A percentile compares a stretch with the other conserved stretches of the same genome.
Conservation (phyloP, 225 moss, liverwort and hornwort genomes). For the Asterella californica region DNA sequence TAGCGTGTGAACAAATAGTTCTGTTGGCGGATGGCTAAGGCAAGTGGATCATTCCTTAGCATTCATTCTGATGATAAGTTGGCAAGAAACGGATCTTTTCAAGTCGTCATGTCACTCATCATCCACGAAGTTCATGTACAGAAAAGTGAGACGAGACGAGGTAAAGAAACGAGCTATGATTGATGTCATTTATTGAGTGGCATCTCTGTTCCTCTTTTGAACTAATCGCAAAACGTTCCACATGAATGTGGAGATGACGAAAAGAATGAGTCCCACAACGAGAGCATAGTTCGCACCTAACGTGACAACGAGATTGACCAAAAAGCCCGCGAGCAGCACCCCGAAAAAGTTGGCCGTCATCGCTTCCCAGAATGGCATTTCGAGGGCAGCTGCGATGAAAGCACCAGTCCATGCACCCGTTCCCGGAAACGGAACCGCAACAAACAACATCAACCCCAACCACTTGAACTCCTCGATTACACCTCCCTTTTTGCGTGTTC, state of each 20-base stretch:
- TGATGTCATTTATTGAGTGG: not conserved
- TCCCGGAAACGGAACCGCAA: slow-evolving; percentile 91
- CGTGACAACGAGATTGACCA: slow-evolving; percentile 78
- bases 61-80: no score
- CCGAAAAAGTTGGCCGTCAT: slow-evolving; percentile 83
- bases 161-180: no score
- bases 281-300: slow-evolving; percentile 61
- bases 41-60: no score
- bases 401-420: slow-evolving; percentile 98
- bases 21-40: no score
- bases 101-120: no score
- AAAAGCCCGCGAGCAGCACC: slow-evolving; percentile 75
- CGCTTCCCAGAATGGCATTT: slow-evolving; percentile 84
- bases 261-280: slow-evolving; percentile 52
- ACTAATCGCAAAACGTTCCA: slow-evolving; percentile 69
- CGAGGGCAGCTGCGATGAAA: slow-evolving; percentile 74
- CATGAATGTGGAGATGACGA: slow-evolving; percentile 60
- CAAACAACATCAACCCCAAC: slow-evolving; percentile 89
- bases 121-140: no score
- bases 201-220: slow-evolving; percentile 32
- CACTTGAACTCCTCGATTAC: slow-evolving; percentile 92
- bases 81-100: no score
- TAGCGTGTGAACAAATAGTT: no score
- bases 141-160: no score
- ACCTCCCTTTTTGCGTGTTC: slow-evolving; percentile 60